phyloP scores from a whole-genome alignment of 331 rosid genomes.

The Arachis monticola region DNA sequence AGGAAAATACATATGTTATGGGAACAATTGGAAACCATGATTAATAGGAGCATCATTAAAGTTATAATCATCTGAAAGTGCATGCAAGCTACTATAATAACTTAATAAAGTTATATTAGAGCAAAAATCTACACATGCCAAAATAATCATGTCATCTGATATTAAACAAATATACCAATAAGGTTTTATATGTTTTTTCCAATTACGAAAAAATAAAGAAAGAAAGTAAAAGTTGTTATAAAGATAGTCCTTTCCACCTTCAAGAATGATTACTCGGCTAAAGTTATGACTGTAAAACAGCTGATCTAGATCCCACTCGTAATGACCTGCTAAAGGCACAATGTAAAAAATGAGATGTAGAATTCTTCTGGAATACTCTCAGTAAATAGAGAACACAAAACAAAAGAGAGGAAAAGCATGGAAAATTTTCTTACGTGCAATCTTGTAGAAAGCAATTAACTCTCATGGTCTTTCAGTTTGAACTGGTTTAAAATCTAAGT shows the following conservation, averaged over 20 bases:
- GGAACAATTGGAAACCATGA: too few relatives aligned
- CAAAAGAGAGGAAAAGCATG: constrained; percentile 1
- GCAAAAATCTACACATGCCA: too few relatives aligned
- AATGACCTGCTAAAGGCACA: constrained; percentile 71
- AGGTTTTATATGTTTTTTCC: constrained; percentile 32
- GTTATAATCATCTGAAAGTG: too few relatives aligned
- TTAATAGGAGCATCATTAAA: too few relatives aligned
- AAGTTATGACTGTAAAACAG: constrained; percentile 84
- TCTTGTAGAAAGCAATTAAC: constrained; percentile 89
- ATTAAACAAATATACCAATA: constrained; percentile 37
- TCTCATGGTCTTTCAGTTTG: constrained; percentile 82
- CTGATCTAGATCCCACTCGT: constrained; percentile 95
- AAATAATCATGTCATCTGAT: constrained; percentile 76
- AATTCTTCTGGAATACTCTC: constrained; percentile 40
- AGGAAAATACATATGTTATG: too few relatives aligned
- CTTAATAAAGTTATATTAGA: too few relatives aligned
- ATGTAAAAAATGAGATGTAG: neutral
- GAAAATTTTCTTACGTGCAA: constrained; percentile 65
- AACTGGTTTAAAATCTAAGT: constrained; percentile 37
- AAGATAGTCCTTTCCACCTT: too few relatives aligned
- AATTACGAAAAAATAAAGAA: too few relatives aligned
- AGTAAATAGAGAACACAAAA: constrained; percentile 26
- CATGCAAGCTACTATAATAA: too few relatives aligned
- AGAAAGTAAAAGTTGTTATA: too few relatives aligned
- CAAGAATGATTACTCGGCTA: neutral